These are phyloP conservation scores for Vachellia pachyceras DNA, from an alignment of 306 rosid genomes.

Conservation along the genomic window DNA sequence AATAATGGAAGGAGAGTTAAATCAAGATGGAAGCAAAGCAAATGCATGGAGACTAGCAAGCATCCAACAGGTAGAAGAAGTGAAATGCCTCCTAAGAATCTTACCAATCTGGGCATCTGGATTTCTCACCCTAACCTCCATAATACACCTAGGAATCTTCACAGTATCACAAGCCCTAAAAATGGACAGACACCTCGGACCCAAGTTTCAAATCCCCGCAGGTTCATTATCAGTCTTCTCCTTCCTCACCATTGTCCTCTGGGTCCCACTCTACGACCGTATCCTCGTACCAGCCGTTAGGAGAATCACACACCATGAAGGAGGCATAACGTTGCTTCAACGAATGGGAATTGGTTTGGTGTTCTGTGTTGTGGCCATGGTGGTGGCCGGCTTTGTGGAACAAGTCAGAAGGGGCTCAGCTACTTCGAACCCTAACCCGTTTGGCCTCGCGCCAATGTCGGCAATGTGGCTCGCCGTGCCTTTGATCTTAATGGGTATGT, in stretches of 20 bases:
- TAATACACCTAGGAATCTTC: slow-evolving; percentile 55
- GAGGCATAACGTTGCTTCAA: slow-evolving; percentile 48
- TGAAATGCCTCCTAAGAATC: slow-evolving; percentile 50
- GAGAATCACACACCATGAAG: slow-evolving; percentile 41
- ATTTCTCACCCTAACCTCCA: slow-evolving; percentile 47
- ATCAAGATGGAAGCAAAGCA: slow-evolving; percentile 47
- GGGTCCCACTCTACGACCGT: slow-evolving; percentile 52
- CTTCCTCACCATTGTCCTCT: slow-evolving; percentile 36
- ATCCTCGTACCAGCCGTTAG: slow-evolving; percentile 43
- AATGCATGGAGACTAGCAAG: slow-evolving; percentile 59
- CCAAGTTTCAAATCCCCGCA: slow-evolving; percentile 49
- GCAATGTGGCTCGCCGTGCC: slow-evolving; percentile 70
- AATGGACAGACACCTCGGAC: slow-evolving; percentile 57
- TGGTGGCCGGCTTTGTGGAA: slow-evolving; percentile 44
- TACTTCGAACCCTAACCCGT: slow-evolving; percentile 36
- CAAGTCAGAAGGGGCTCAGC: slow-evolving; percentile 38
- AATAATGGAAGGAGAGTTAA: slow-evolving; percentile 42
- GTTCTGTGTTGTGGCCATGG: slow-evolving; percentile 45
- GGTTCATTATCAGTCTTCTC: slow-evolving; percentile 47
- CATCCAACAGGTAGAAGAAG: slow-evolving; percentile 77
- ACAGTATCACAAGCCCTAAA: slow-evolving; percentile 62
- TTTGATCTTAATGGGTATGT: slow-evolving; percentile 62
- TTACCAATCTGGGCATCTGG: slow-evolving; percentile 64
- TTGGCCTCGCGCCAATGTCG: slow-evolving; percentile 51
- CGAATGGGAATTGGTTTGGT: slow-evolving; percentile 51